phyloP scores from a whole-genome alignment of 306 rosid species.

The Hylodesmum podocarpum region DNA sequence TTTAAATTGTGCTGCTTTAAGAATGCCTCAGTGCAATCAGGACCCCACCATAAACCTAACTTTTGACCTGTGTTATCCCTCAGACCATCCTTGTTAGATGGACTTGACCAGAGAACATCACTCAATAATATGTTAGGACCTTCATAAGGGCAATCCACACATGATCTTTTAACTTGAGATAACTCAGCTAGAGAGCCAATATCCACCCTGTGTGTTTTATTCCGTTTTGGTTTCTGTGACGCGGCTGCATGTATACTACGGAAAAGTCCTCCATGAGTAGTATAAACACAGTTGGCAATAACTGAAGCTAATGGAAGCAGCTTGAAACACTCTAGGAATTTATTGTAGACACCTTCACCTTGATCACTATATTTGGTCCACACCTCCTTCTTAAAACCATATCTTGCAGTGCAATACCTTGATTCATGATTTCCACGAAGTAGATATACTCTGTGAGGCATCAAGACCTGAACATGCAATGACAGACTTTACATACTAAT shows the following conservation, averaged over 20 bases:
- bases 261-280: slow-evolving; percentile 90
- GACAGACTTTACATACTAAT: slow-evolving; percentile 15
- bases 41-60: slow-evolving; percentile 86
- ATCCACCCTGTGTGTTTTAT: slow-evolving; percentile 55
- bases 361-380: slow-evolving; percentile 64
- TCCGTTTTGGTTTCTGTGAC: slow-evolving; percentile 50
- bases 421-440: slow-evolving; percentile 92
- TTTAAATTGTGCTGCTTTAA: slow-evolving; percentile 68
- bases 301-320: slow-evolving; percentile 90
- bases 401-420: slow-evolving; percentile 54
- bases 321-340: slow-evolving; percentile 76
- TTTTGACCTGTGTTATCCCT: slow-evolving; percentile 57
- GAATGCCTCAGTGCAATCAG: slow-evolving; percentile 84
- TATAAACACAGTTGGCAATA: slow-evolving; percentile 69
- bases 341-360: slow-evolving; percentile 66
- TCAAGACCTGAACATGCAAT: slow-evolving; percentile 60
- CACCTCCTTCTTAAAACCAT: slow-evolving; percentile 85
- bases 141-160: slow-evolving; percentile 61
- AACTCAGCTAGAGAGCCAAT: slow-evolving; percentile 79
- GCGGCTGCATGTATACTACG: slow-evolving; percentile 48
- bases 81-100: slow-evolving; percentile 69
- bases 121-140: slow-evolving; percentile 66
- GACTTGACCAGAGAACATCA: slow-evolving; percentile 88
- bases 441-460: slow-evolving; percentile 86
- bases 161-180: slow-evolving; percentile 57